Evolutionary conservation across 2,329 filamentous ascomycete genomes (phyloP).

Genomic region (Fusarium sp.): DNA sequence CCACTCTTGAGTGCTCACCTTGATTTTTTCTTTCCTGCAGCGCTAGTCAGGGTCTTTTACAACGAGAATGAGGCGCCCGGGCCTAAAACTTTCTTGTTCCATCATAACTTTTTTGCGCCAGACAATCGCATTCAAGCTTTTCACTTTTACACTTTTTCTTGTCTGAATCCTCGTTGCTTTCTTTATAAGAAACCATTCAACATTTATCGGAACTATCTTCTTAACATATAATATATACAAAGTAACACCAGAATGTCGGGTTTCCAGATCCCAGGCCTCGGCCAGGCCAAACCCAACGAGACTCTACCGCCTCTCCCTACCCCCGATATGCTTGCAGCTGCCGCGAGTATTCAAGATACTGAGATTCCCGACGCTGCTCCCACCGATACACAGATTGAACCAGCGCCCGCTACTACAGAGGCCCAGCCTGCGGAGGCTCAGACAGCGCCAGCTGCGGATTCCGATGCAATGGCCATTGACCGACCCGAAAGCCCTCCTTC

Average conservation of each 20-base stretch:
- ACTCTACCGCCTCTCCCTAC: constrained; percentile 52
- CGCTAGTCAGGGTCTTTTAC: constrained; percentile 31
- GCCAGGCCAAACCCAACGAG: constrained; percentile 57
- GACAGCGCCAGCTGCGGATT: constrained; percentile 37
- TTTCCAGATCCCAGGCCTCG: constrained; percentile 58
- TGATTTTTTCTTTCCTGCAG: constrained; percentile 46
- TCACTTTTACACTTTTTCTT: neutral
- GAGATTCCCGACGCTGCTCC: constrained; percentile 34
- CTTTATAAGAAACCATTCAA: neutral
- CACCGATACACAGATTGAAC: constrained; percentile 1
- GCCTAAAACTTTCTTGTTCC: constrained; percentile 15
- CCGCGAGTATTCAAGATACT: constrained; percentile 43
- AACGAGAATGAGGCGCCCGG: neutral
- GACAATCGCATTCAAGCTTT: neutral
- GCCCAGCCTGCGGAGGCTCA: constrained; percentile 9
- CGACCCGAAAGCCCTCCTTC: constrained; percentile 51
- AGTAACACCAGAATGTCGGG: constrained; percentile 50
- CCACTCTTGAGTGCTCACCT: constrained; percentile 47
- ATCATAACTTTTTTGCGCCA: constrained; percentile 30
- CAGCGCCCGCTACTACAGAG: constrained; percentile 6
- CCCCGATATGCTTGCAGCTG: constrained; percentile 47
- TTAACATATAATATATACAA: neutral
- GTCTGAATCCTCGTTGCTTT: neutral
- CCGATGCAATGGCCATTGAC: constrained; percentile 52
- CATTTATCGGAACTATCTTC: neutral